Evolutionary conservation across 805 yeast genomes (phyloP), one percentile per base, ranked within the genome.

Genomic region (Saturnispora ahearnii): DNA sequence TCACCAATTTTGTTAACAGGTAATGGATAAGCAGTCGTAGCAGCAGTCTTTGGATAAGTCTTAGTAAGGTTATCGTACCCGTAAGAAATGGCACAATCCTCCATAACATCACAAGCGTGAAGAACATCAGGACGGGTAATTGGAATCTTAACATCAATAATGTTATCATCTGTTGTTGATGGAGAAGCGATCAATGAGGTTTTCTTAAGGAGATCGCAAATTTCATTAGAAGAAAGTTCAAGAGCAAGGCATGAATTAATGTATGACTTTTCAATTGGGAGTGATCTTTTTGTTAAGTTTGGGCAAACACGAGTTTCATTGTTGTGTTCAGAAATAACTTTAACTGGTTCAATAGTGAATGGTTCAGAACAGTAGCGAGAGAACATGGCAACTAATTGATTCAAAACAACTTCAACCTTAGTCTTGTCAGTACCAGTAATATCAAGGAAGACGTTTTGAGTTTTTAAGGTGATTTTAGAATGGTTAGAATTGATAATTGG

Each of bases 31-130:
- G 95, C 96, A 54, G 87, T 83, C 55, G 84, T 79, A 9, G 96
- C 78, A 51, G 82, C 82, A 31, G 87, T 76, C 57, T 88, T 77
- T 62, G 93, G 87, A 57, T 78, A 78, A 46, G 93, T 81, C 70
- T 83, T 87, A 55, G 77, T 78, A 62, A 93, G 76, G 65, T 87
- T 88, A 71, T 90, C 85, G 75, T 84, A 93, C 51, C 99, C 99
- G 64, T 88, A 93, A 30, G 88, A 95, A 63, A 93, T 84, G 44
- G 96, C 99, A 45, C 91, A 96, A 68, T 93, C 99, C 70, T 93
- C 99, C 95, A 93, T 87, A 57, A 93, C 83, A 70, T 93, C 99
- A 76, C 98, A 91, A 66, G 88, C 95, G 69, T 93, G 99, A 62
- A 93, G 75, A 54, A 93, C 78, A 69, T 93, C 99, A 10, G 98